These are phyloP conservation scores for Lasiodiplodia hormozganensis DNA, from an alignment of 2,329 filamentous ascomycete genomes.

Conservation along the genomic window DNA sequence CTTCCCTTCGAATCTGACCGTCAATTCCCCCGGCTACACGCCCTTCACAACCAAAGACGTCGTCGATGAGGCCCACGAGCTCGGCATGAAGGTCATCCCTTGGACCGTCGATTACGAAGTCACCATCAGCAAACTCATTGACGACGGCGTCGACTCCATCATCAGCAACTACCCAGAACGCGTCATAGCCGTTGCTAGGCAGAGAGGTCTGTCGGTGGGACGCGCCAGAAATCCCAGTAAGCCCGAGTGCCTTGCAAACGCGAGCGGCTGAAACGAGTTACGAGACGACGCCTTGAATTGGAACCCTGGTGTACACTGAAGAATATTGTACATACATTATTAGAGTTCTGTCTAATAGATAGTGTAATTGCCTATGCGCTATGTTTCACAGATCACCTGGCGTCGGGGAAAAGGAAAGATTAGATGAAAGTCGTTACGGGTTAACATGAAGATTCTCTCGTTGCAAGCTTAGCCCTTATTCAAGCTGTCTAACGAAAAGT, in stretches of 20 bases:
- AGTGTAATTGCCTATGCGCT: too few relatives aligned
- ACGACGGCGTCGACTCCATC: constrained; percentile 31
- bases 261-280: not conserved
- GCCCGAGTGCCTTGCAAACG: constrained; percentile 28
- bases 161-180: constrained; percentile 37
- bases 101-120: constrained; percentile 38
- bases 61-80: constrained; percentile 34
- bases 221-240: constrained; percentile 13
- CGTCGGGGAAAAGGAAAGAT: too few relatives aligned
- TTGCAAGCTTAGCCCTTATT: too few relatives aligned
- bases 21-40: constrained; percentile 35
- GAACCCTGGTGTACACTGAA: constrained; percentile 9
- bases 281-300: not conserved
- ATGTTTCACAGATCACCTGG: too few relatives aligned
- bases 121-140: constrained; percentile 35
- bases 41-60: constrained; percentile 34
- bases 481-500: too few relatives aligned
- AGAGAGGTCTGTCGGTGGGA: constrained; percentile 20
- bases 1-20: constrained; percentile 29
- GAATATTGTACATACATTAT: too few relatives aligned
- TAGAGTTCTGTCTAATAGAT: too few relatives aligned
- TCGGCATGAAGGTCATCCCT: constrained; percentile 35
- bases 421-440: too few relatives aligned
- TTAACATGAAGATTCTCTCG: too few relatives aligned
- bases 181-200: constrained; percentile 30